phyloP scores from a whole-genome alignment of 139 green algal genomes.

The Edaphochlamys debaryana region DNA sequence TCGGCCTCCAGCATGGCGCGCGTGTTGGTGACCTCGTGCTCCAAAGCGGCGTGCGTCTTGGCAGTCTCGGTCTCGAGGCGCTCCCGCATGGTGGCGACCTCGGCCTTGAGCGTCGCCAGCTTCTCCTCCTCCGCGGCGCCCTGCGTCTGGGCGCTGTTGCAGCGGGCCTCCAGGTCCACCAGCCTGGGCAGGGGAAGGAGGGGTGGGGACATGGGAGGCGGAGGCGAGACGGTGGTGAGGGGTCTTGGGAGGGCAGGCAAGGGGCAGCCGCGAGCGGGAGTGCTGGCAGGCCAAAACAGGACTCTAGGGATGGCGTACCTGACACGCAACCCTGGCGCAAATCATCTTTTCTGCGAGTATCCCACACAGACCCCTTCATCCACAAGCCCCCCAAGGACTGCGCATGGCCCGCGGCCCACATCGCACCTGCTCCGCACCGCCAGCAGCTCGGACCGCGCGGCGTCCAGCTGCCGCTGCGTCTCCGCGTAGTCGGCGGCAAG shows the following conservation, averaged over 20 bases:
- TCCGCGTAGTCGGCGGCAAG: constrained; percentile 52
- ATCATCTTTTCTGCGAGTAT: no score
- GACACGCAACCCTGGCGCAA: no score
- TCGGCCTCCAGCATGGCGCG: constrained; percentile 5
- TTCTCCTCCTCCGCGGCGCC: constrained; percentile 43
- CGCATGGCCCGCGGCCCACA: no score
- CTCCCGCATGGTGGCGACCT: background rate
- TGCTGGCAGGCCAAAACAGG: no score
- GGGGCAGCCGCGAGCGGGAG: no score
- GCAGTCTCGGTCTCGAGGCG: background rate
- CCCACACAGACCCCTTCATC: no score
- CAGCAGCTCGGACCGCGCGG: constrained; percentile 49
- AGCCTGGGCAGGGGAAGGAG: constrained; percentile 12
- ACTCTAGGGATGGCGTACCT: no score
- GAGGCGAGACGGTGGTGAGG: no score
- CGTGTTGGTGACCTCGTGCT: background rate
- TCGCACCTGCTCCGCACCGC: constrained; percentile 48
- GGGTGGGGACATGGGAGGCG: no score
- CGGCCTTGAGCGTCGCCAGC: background rate
- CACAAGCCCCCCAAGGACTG: no score
- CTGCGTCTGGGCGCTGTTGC: constrained; percentile 34
- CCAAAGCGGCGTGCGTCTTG: background rate
- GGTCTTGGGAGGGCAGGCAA: background rate
- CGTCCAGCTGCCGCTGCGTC: constrained; percentile 50
- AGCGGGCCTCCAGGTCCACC: constrained; percentile 56